Evolutionary conservation across 306 rosid species (phyloP).

Genomic region (Quercus agrifolia): DNA sequence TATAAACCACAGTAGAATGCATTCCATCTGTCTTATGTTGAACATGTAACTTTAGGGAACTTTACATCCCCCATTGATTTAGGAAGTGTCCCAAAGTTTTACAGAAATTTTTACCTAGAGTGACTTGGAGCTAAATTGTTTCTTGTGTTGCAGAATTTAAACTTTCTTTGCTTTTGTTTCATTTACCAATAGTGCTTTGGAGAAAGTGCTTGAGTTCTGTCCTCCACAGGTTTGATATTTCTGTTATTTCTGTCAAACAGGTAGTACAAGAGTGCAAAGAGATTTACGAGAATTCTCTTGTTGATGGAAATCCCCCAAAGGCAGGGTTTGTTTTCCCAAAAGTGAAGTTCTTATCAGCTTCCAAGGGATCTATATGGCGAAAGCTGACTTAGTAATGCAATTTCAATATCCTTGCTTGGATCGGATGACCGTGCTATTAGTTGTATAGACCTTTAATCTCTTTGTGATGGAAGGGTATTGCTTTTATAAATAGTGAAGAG

Average conservation of each 20-base stretch:
- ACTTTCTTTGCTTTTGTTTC: conserved; percentile 4
- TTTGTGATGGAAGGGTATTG: not conserved
- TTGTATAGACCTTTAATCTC: not conserved
- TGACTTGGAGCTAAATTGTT: not conserved
- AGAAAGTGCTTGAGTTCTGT: not conserved
- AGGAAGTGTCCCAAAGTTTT: not conserved
- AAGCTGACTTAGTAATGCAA: conserved; percentile 56
- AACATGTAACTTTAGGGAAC: not conserved
- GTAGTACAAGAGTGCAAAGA: conserved; percentile 98
- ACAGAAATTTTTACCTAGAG: not conserved
- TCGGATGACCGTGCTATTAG: not conserved
- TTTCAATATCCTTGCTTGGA: conserved; percentile 1
- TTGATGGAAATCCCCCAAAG: conserved; percentile 76
- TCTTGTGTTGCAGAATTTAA: too few species aligned
- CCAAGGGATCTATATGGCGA: conserved; percentile 79
- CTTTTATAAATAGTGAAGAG: not conserved
- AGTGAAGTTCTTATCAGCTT: conserved; percentile 64
- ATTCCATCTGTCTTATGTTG: not conserved
- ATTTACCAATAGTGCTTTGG: not conserved
- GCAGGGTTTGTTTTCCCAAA: conserved; percentile 75
- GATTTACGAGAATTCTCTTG: conserved; percentile 81
- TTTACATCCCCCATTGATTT: not conserved
- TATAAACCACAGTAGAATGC: not conserved
- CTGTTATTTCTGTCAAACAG: conserved; percentile 38
- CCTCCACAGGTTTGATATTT: not conserved